Evolutionary conservation across 805 yeast species (phyloP).

Genomic region (Wickerhamiella nectarea): DNA sequence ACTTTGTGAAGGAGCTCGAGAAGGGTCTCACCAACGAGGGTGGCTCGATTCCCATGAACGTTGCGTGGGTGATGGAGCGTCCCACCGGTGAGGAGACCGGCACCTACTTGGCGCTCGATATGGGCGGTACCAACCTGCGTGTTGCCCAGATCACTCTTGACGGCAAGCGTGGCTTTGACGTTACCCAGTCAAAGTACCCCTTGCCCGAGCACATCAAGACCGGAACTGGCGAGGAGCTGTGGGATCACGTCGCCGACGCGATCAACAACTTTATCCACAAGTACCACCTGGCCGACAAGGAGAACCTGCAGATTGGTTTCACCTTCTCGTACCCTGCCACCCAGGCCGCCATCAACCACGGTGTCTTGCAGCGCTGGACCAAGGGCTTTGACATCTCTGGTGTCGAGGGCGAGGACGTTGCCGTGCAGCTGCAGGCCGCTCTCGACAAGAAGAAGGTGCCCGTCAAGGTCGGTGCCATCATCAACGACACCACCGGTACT

Average conservation of each 20-base stretch:
- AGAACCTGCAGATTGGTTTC: slow-evolving; percentile 71
- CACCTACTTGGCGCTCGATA: slow-evolving; percentile 79
- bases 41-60: slow-evolving; percentile 91
- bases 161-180: slow-evolving; percentile 75
- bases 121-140: slow-evolving; percentile 95
- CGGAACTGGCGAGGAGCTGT: slow-evolving; percentile 59
- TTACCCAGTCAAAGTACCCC: slow-evolving; percentile 72
- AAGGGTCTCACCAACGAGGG: slow-evolving; percentile 56
- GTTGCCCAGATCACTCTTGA: slow-evolving; percentile 75
- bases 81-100: slow-evolving; percentile 91
- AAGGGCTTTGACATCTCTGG: slow-evolving; percentile 90
- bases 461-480: slow-evolving; percentile 77
- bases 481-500: slow-evolving; percentile 96
- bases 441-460: slow-evolving; percentile 53
- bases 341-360: slow-evolving; percentile 71
- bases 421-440: slow-evolving; percentile 74
- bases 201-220: slow-evolving; percentile 70
- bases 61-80: slow-evolving; percentile 88
- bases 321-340: slow-evolving; percentile 77
- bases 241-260: slow-evolving; percentile 75
- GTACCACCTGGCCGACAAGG: slow-evolving; percentile 50
- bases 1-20: slow-evolving; percentile 64
- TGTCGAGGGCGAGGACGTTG: slow-evolving; percentile 91
- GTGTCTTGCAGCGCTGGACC: slow-evolving; percentile 90
- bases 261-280: slow-evolving; percentile 56